These are phyloP conservation scores for Erythrophleum fordii DNA, from an alignment of 306 rosid species.

Conservation along the genomic window DNA sequence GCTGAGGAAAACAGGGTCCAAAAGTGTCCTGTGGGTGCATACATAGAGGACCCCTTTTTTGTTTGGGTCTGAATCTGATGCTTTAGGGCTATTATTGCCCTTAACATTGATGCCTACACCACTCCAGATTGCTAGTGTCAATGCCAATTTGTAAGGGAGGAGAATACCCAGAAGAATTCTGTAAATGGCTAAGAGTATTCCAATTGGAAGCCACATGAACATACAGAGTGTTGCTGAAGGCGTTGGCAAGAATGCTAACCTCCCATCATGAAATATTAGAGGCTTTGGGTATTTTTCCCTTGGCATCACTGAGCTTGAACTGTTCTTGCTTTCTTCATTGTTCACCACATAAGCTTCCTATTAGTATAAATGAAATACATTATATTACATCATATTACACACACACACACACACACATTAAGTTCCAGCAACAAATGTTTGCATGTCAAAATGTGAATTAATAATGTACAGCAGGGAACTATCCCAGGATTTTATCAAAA, in stretches of 20 bases:
- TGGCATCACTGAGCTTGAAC: conserved; percentile 42
- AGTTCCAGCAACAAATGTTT: too few species aligned
- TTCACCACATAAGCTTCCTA: conserved; percentile 78
- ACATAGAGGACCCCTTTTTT: conserved; percentile 66
- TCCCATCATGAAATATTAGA: conserved; percentile 87
- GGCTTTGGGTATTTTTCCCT: conserved; percentile 80
- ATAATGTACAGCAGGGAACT: too few species aligned
- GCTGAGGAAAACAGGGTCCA: conserved; percentile 79
- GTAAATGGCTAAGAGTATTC: conserved; percentile 58
- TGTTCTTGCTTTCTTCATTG: conserved; percentile 53
- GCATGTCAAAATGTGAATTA: too few species aligned
- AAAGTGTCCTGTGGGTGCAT: conserved; percentile 71
- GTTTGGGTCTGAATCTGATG: conserved; percentile 33
- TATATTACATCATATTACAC: too few species aligned
- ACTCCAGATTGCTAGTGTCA: conserved; percentile 45
- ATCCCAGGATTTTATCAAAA: too few species aligned
- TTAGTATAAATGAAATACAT: background rate
- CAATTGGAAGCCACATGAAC: conserved; percentile 85
- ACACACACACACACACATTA: too few species aligned
- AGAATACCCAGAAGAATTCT: conserved; percentile 61
- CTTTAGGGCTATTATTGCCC: conserved; percentile 35
- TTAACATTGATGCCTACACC: conserved; percentile 51
- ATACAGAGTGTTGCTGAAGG: conserved; percentile 67
- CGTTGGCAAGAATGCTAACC: conserved; percentile 87
- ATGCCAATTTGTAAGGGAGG: conserved; percentile 59